Percentiles rank a stretch among this genome's conserved stretches.
phyloP scores from a whole-genome alignment of 1,139 yeast species.

The Hansenula lynferdii region DNA sequence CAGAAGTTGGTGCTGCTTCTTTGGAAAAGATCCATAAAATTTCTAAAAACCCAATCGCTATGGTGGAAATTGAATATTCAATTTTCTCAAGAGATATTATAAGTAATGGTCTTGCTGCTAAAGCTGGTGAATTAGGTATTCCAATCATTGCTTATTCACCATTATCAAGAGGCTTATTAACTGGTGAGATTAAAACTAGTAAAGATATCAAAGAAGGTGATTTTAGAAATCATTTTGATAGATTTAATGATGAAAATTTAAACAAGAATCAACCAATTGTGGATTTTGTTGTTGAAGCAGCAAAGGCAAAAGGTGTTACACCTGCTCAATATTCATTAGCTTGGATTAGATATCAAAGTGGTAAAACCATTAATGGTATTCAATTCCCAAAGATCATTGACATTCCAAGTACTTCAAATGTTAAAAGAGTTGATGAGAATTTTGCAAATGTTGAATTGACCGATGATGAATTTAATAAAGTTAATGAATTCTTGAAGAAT shows the following conservation, averaged over 20 bases:
- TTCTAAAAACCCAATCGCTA: constrained; percentile 40
- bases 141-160: constrained; percentile 81
- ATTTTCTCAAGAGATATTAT: constrained; percentile 57
- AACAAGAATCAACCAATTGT: constrained; percentile 41
- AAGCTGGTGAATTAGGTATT: constrained; percentile 49
- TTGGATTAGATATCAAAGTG: constrained; percentile 49
- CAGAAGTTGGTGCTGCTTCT: constrained; percentile 63
- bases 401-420: constrained; percentile 70
- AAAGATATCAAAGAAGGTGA: constrained; percentile 51
- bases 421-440: constrained; percentile 56
- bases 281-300: constrained; percentile 41
- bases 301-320: constrained; percentile 40
- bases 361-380: constrained; percentile 32
- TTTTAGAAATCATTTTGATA: constrained; percentile 46
- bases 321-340: constrained; percentile 69
- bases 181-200: constrained; percentile 49
- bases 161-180: constrained; percentile 70
- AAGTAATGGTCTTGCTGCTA: constrained; percentile 53
- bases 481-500: constrained; percentile 37
- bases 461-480: constrained; percentile 46
- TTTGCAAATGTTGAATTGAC: constrained; percentile 42
- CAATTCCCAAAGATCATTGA: constrained; percentile 61
- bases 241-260: constrained; percentile 55
- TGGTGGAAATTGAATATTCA: constrained; percentile 75
- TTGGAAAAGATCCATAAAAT: constrained; percentile 50